Percentiles rank a stretch among this genome's conserved stretches.
Conservation (phyloP, 225 moss, liverwort and hornwort genomes). For the Physcomitrium patens region DNA sequence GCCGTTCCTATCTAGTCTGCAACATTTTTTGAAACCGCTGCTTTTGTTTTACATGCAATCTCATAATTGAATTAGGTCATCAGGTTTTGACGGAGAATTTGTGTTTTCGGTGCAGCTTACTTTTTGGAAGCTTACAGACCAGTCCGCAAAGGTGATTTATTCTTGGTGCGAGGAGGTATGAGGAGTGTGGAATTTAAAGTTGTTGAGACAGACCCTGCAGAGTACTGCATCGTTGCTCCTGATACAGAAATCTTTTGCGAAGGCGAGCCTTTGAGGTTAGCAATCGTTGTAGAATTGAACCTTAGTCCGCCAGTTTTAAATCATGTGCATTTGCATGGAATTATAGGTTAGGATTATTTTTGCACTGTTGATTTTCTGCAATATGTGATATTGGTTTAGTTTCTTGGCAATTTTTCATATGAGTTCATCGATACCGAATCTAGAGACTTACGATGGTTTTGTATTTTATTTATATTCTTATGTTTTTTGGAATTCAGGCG, state of each 20-base stretch:
- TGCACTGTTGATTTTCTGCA: background rate
- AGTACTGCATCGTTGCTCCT: conserved; percentile 90
- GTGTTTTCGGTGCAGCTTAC: conserved; percentile 62
- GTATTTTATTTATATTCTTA: no score
- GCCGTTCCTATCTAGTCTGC: no score
- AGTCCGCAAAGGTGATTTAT: conserved; percentile 60
- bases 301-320: no score
- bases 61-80: no score
- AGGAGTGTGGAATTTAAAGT: conserved; percentile 76
- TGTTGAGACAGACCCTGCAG: conserved; percentile 63
- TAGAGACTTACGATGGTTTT: no score
- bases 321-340: no score
- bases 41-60: no score
- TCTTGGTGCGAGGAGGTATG: conserved; percentile 67
- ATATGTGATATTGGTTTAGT: no score
- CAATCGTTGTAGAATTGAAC: background rate
- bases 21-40: background rate
- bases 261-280: conserved; percentile 78
- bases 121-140: conserved; percentile 68
- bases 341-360: no score
- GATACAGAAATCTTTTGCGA: conserved; percentile 94
- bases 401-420: no score
- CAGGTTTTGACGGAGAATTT: no score
- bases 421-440: no score
- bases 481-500: conserved; percentile 45